Percentiles rank a stretch among this genome's conserved stretches.
Evolutionary conservation across 2,329 filamentous ascomycete genomes (phyloP).

Genomic region (Podosphaera fusca): DNA sequence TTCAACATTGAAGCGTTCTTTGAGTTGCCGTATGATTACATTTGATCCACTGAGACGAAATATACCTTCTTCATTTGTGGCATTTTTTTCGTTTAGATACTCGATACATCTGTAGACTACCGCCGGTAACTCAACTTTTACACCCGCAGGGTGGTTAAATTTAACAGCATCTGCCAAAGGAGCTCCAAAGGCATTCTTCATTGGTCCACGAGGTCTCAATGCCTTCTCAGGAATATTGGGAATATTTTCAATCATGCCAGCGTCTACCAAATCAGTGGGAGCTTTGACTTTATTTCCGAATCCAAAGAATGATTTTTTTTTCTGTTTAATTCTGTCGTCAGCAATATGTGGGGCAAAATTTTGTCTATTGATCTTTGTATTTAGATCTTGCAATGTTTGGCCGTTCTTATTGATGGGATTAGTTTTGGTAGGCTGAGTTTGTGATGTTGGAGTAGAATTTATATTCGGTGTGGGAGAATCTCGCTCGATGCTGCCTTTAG

Average conservation of each 20-base stretch:
- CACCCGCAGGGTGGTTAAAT: conserved; percentile 48
- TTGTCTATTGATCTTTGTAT: conserved; percentile 70
- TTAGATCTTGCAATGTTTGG: conserved; percentile 58
- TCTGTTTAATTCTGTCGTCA: conserved; percentile 52
- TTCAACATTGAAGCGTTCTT: conserved; percentile 82
- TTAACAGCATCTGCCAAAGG: conserved; percentile 69
- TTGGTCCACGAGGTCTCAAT: conserved; percentile 26
- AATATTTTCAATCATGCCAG: conserved; percentile 26
- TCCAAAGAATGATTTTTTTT: conserved; percentile 61
- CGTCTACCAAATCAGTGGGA: conserved; percentile 34
- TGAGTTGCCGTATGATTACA: conserved; percentile 70
- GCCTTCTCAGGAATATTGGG: conserved; percentile 21
- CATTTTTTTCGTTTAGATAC: conserved; percentile 66
- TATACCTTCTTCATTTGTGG: conserved; percentile 73
- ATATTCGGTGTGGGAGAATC: conserved; percentile 5
- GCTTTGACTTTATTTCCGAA: conserved; percentile 36
- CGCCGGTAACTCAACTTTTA: conserved; percentile 58
- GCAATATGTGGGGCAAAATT: conserved; percentile 23
- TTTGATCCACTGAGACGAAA: conserved; percentile 96
- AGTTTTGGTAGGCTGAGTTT: conserved; percentile 20
- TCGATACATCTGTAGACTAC: conserved; percentile 92
- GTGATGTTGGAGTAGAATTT: conserved; percentile 7
- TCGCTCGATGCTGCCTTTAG: conserved; percentile 11
- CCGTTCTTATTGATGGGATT: conserved; percentile 78
- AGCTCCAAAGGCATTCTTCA: conserved; percentile 62